Percentiles rank a stretch among this genome's conserved stretches.
Conservation (phyloP, 768 basidiomycete species). For the Serendipita indica region DNA sequence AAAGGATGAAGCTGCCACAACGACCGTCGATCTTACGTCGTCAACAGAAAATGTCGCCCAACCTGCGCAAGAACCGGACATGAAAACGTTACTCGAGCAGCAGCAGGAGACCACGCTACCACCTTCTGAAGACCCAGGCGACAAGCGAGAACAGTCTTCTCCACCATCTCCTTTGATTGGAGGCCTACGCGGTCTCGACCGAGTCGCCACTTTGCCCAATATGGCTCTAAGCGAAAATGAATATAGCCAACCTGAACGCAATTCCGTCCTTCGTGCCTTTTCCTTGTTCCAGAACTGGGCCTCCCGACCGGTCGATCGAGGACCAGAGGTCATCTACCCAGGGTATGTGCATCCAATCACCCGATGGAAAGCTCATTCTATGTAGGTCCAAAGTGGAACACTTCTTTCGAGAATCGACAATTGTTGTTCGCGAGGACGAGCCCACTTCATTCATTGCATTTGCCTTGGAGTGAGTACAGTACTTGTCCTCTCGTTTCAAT, state of each 20-base stretch:
- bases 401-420: slow-evolving; percentile 84
- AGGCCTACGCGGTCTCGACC: neutral
- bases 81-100: slow-evolving; percentile 1
- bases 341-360: neutral
- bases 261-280: neutral
- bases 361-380: neutral
- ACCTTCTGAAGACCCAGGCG: neutral
- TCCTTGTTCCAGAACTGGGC: slow-evolving; percentile 8
- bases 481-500: neutral
- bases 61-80: neutral
- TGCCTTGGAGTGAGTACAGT: slow-evolving; percentile 58
- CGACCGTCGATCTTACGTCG: neutral
- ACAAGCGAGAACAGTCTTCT: neutral
- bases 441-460: slow-evolving; percentile 96
- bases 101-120: neutral
- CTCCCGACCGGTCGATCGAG: slow-evolving; percentile 2
- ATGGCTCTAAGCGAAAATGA: neutral
- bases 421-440: slow-evolving; percentile 92
- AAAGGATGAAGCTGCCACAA: neutral
- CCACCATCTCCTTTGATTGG: neutral
- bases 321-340: neutral
- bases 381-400: slow-evolving; percentile 38
- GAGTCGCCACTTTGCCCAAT: neutral
- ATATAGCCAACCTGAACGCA: neutral
- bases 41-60: neutral